These are phyloP conservation scores for Lumnitzera littorea DNA, from an alignment of 345 rosid genomes.

Conservation along the genomic window DNA sequence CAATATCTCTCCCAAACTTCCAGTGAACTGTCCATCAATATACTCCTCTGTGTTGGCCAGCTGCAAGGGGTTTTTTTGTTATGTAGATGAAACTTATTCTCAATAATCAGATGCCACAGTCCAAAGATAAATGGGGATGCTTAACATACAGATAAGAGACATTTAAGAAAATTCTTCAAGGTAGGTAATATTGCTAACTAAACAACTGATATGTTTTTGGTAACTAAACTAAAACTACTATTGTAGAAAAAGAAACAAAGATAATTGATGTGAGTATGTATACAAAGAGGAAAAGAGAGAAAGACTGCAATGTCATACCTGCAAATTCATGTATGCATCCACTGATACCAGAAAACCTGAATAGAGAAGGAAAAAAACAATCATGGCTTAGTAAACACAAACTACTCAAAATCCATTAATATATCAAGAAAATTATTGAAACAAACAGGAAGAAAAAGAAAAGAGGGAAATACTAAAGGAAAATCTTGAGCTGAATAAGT, in stretches of 20 bases:
- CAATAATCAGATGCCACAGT: too few relatives aligned
- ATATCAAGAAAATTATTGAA: background rate
- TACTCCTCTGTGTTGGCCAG: conserved; percentile 84
- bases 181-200: too few relatives aligned
- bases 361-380: conserved; percentile 1
- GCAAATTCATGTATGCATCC: conserved; percentile 96
- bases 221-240: too few relatives aligned
- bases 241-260: too few relatives aligned
- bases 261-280: too few relatives aligned
- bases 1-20: conserved; percentile 85
- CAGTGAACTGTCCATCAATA: conserved; percentile 79
- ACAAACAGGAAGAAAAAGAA: background rate
- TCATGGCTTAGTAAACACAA: background rate
- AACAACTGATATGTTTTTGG: too few relatives aligned
- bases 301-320: conserved; percentile 28
- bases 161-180: background rate
- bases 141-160: too few relatives aligned
- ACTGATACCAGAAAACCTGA: conserved; percentile 89
- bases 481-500: too few relatives aligned
- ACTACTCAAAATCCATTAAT: background rate
- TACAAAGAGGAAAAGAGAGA: too few relatives aligned
- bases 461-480: background rate
- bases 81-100: too few relatives aligned
- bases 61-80: conserved; percentile 25
- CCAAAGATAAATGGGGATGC: too few relatives aligned